Evolutionary conservation across 2,329 filamentous ascomycete species (phyloP).

Genomic region (Alternaria angustiovoidea): DNA sequence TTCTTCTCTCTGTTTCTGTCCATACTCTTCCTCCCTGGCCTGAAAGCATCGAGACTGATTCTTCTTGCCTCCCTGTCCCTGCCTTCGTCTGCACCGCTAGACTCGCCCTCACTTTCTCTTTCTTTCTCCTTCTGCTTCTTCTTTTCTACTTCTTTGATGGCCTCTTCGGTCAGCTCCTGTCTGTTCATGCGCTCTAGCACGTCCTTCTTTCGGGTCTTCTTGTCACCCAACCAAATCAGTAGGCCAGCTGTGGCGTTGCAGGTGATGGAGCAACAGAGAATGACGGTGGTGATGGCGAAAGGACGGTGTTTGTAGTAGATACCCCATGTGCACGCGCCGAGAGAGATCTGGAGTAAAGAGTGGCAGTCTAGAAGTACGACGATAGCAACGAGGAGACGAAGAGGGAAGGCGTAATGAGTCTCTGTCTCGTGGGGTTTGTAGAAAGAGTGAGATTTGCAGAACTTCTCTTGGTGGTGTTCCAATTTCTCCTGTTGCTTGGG

Average conservation of each 20-base stretch:
- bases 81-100: conserved; percentile 12
- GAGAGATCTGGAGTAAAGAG: conserved; percentile 79
- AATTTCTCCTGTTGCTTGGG: conserved; percentile 72
- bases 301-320: conserved; percentile 75
- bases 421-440: conserved; percentile 88
- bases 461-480: conserved; percentile 79
- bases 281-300: conserved; percentile 78
- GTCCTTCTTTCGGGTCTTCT: conserved; percentile 83
- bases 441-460: conserved; percentile 84
- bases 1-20: conserved; percentile 1
- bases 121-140: conserved; percentile 53
- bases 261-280: conserved; percentile 79
- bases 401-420: conserved; percentile 81
- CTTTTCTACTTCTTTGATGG: conserved; percentile 65
- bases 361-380: conserved; percentile 83
- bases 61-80: conserved; percentile 28
- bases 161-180: conserved; percentile 75
- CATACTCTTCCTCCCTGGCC: background rate
- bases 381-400: conserved; percentile 76
- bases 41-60: conserved; percentile 28
- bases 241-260: conserved; percentile 81
- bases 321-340: conserved; percentile 80
- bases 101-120: conserved; percentile 33
- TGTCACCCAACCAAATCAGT: conserved; percentile 78
- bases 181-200: conserved; percentile 78